Conservation (phyloP, 768 basidiomycete genomes). For the Tricholoma hemisulphureum region DNA sequence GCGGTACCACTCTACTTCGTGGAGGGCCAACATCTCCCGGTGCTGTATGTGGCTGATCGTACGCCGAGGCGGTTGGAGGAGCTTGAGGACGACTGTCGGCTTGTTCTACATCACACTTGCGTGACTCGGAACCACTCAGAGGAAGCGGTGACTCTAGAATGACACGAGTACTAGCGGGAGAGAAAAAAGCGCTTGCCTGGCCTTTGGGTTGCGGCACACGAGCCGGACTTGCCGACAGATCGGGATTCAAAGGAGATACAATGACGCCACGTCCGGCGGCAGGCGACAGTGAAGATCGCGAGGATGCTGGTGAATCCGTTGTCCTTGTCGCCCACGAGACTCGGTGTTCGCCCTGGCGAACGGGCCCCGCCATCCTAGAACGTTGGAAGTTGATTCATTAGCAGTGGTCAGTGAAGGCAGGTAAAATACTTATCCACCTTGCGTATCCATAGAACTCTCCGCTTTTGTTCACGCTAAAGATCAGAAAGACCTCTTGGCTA, state of each 20-base stretch:
- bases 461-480: constrained; percentile 92
- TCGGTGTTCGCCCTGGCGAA: constrained; percentile 48
- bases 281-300: constrained; percentile 28
- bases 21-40: constrained; percentile 52
- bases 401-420: neutral
- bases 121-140: constrained; percentile 2
- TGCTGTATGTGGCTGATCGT: constrained; percentile 38
- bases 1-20: constrained; percentile 26
- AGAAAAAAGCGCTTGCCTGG: constrained; percentile 24
- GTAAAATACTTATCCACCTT: constrained; percentile 47
- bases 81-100: neutral
- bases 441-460: constrained; percentile 96
- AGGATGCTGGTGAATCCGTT: constrained; percentile 30
- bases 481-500: constrained; percentile 79
- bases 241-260: constrained; percentile 9
- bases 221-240: neutral
- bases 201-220: neutral
- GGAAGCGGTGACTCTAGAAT: constrained; percentile 47
- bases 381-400: constrained; percentile 7
- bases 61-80: constrained; percentile 5
- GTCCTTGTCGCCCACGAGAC: constrained; percentile 59
- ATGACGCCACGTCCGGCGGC: constrained; percentile 6
- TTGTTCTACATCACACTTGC: neutral
- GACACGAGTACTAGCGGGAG: constrained; percentile 36
- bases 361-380: constrained; percentile 67